Conservation (phyloP, 495 filamentous ascomycete species). For the Achaetomiella virescens region DNA sequence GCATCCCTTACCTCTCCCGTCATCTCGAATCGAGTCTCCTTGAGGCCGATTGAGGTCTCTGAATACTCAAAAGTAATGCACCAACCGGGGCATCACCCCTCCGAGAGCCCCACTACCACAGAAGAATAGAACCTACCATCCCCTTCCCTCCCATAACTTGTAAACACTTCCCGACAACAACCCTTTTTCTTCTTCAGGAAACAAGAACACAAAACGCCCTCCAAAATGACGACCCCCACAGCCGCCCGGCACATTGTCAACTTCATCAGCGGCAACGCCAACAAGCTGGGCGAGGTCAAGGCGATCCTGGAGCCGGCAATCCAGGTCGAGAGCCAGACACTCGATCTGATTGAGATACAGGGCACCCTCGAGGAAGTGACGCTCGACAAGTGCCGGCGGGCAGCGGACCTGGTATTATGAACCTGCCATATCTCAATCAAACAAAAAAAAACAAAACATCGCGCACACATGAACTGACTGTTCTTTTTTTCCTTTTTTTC, state of each 20-base stretch:
- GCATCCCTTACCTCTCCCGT: too few species aligned
- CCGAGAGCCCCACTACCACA: neutral
- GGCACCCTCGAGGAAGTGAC: constrained; percentile 89
- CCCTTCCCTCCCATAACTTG: neutral
- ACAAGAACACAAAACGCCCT: constrained; percentile 9
- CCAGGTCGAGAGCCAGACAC: constrained; percentile 60
- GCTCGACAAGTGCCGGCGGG: constrained; percentile 74
- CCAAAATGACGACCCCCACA: constrained; percentile 14
- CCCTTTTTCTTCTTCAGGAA: neutral
- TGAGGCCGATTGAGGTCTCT: neutral
- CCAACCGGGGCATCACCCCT: constrained; percentile 10
- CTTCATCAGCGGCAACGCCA: constrained; percentile 95
- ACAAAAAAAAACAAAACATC: neutral
- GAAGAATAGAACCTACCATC: neutral
- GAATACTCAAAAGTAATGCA: too few species aligned
- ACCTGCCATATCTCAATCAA: neutral
- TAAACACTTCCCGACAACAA: neutral
- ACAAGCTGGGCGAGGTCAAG: constrained; percentile 83
- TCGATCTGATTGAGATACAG: constrained; percentile 87
- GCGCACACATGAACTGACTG: too few species aligned
- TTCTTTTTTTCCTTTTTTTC: neutral
- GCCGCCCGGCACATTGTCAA: constrained; percentile 48
- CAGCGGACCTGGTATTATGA: constrained; percentile 59
- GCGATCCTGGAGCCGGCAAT: constrained; percentile 74
- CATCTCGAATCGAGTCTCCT: too few species aligned